Evolutionary conservation across 805 yeast species (phyloP), one percentile per base, ranked within the genome.

Genomic region (Tetrapisispora fleetii): DNA sequence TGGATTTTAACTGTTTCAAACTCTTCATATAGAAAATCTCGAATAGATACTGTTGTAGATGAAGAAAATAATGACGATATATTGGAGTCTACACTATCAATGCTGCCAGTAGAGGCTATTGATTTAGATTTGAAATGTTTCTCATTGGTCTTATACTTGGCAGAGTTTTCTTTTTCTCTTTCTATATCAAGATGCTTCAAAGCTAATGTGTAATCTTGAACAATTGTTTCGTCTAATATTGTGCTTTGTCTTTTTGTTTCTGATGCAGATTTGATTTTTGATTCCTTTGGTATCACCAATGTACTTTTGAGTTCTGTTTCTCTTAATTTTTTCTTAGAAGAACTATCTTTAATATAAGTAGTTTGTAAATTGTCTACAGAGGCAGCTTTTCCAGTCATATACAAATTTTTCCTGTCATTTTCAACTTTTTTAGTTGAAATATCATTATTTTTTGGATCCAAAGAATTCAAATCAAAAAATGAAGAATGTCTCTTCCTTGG

Each of bases 191-290:
- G 39, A 33, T 38, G 48, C 33, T 45, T 24, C 13, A 62, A 39
- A n/a, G 63, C 64, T 18, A 58, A 37, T 44, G 57, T 58, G 50
- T 61, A 61, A 35, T 62, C 67, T 30, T 59, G 50, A 3, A 61
- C 55, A 36, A 61, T 44, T 14, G 52, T 55, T 30, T 58, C 60
- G 50, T 62, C 67, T 24, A 62, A 48, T 19, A 58, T 30, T 19
- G 59, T 53, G 14, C 62, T 61, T 45, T 62, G 55, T 48, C 65
- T 51, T 50, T 58, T 57, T 35, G 54, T 16, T 13, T 19, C 21
- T 17, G 38, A 17, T n/a, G 21, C 48, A 18, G 41, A 28, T 16
- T 44, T 47, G 1, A 30, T 28, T 27, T n/a, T 28, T 21, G 33
- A 19, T 18, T 43, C 28, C 13, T 19, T 36, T 36, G n/a, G 6